These are phyloP conservation scores for Scutellaria minor DNA, from an alignment of 257 asterid genomes.

Conservation along the genomic window DNA sequence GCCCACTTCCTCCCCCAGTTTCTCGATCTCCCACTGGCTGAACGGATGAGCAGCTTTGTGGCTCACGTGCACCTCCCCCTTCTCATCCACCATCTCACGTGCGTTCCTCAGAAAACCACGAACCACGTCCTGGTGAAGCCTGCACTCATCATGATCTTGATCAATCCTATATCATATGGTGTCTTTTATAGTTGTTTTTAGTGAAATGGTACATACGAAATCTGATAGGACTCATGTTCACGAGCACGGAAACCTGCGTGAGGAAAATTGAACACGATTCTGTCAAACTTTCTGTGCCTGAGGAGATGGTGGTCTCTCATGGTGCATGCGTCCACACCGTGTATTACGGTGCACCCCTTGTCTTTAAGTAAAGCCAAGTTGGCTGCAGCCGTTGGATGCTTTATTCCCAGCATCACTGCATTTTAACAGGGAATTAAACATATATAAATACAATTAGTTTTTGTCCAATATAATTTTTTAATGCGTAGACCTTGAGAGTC, in stretches of 20 bases:
- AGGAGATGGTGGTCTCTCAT: slow-evolving; percentile 33
- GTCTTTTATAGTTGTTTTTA: neutral
- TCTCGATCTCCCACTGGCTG: slow-evolving; percentile 33
- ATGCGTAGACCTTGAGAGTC: slow-evolving; percentile 39
- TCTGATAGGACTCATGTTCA: neutral
- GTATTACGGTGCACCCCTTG: slow-evolving; percentile 40
- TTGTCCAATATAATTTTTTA: too few species aligned
- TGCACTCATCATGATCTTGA: slow-evolving; percentile 9
- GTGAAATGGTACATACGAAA: neutral
- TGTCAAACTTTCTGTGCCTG: slow-evolving; percentile 29
- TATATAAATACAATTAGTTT: too few species aligned
- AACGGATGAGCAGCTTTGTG: slow-evolving; percentile 46
- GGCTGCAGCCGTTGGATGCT: neutral
- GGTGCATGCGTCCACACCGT: slow-evolving; percentile 32
- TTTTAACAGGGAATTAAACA: too few species aligned
- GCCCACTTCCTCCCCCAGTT: slow-evolving; percentile 36
- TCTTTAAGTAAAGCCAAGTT: slow-evolving; percentile 27
- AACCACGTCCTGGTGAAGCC: slow-evolving; percentile 43
- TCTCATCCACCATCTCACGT: neutral
- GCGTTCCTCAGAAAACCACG: slow-evolving; percentile 39
- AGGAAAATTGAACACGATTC: slow-evolving; percentile 49
- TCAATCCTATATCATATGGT: neutral
- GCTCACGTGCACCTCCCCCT: slow-evolving; percentile 47
- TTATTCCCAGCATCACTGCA: neutral
- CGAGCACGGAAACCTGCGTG: slow-evolving; percentile 35